Base-by-base conservation (phyloP, 2,329 filamentous ascomycete genomes). In the Penicillium hesseltinei region DNA sequence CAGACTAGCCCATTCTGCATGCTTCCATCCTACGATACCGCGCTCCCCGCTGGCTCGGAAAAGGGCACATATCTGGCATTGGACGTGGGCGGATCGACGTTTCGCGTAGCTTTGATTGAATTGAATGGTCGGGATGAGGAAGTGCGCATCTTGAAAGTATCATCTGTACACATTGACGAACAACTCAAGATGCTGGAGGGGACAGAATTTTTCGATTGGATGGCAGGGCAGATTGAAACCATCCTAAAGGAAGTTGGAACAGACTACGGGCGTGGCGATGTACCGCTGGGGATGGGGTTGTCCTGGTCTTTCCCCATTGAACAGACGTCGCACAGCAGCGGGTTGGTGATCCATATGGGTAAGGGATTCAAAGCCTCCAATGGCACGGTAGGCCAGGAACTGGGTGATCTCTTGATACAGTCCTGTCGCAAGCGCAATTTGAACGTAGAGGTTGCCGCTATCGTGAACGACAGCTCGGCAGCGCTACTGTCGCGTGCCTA, bases 291-390 rank as follows among this genome's bases (percentile, higher is more conserved):
- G 5, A 83, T 87, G 78, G 85, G 85, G 4, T 65, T 88, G 61
- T 83, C 85, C 3, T 88, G 85, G 85, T 87, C 85, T 3, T 88
- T 88, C 69, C 85, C 85, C 0, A 80, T 88, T 54, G 82, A 87
- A 71, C 84, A 87, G 73, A 88, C 84, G 5, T 87, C 84, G 13
- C 78, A 80, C 54, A 78, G 80, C 52, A 82, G 78, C 46, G 85
- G 84, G 7, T 80, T 79, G 44, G 73, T 88, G 21, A 77, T 85
- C 51, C 78, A 79, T 17, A 88, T 88, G 85, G 85, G 85, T 59
- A 88, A 88, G 69, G 85, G 85, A 0, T 88, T 88, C 67, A 75
- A 77, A 52, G 85, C 84, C 45, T 84, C 82, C 17, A 78, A 84
- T 59, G 83, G 81, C 27, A 80, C 84, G 3, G 75, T 84, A 39